These are phyloP conservation scores for Sclerotinia spermophila DNA, from an alignment of 2,329 filamentous ascomycete species.

Conservation along the genomic window DNA sequence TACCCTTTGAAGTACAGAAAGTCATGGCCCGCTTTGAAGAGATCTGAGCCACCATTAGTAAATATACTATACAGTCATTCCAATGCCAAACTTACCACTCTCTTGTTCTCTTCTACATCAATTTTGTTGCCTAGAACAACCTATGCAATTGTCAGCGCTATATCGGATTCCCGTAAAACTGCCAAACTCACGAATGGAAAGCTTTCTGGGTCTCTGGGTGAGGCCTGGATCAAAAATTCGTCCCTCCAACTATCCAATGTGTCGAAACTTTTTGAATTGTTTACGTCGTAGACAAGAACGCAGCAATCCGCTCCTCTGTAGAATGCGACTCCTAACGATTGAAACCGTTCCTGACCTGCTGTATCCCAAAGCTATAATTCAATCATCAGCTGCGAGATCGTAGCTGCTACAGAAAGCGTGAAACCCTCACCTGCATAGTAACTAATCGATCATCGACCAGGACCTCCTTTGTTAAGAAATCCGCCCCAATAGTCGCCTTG, in stretches of 20 bases:
- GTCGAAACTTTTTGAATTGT: conserved; percentile 99
- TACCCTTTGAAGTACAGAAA: conserved; percentile 95
- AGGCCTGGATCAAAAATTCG: conserved; percentile 96
- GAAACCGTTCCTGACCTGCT: conserved; percentile 93
- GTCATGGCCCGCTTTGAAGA: conserved; percentile 94
- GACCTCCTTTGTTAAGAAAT: conserved; percentile 97
- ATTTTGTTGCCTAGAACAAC: conserved; percentile 99
- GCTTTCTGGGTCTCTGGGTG: conserved; percentile 90
- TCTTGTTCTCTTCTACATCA: conserved; percentile 95
- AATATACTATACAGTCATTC: background rate
- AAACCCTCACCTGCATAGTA: conserved; percentile 79
- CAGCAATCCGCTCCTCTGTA: conserved; percentile 98
- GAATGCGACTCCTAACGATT: conserved; percentile 94
- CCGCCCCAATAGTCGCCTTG: conserved; percentile 98
- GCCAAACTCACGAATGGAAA: conserved; percentile 83
- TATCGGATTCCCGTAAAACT: conserved; percentile 9
- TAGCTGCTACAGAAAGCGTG: background rate
- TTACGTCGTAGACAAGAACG: conserved; percentile 96
- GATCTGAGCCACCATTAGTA: conserved; percentile 53
- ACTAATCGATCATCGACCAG: conserved; percentile 95
- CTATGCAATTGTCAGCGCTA: conserved; percentile 44
- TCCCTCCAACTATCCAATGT: conserved; percentile 97
- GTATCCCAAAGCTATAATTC: conserved; percentile 89
- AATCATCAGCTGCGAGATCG: conserved; percentile 22
- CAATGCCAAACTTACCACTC: conserved; percentile 61